phyloP scores from a whole-genome alignment of 208 protist genomes.

The Leishmania major region DNA sequence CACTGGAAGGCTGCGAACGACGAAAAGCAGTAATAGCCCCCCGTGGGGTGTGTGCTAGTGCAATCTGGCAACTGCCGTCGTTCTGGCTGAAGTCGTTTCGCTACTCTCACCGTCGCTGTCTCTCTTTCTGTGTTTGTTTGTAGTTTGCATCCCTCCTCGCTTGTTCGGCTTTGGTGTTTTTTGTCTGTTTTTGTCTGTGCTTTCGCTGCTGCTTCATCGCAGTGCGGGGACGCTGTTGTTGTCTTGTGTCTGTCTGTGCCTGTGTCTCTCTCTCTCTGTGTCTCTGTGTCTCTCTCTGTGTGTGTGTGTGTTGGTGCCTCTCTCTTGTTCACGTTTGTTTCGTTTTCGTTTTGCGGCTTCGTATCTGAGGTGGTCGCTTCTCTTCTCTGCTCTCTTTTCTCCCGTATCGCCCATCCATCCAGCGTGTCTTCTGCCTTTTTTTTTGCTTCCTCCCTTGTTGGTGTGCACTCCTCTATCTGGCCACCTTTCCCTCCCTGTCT shows the following conservation, averaged over 20 bases:
- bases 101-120: neutral
- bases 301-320: neutral
- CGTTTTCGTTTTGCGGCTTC: neutral
- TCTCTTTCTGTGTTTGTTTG: neutral
- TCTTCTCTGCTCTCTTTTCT: neutral
- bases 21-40: neutral
- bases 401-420: neutral
- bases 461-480: neutral
- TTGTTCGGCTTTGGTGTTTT: neutral
- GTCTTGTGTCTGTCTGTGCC: neutral
- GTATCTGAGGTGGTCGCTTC: neutral
- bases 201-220: neutral
- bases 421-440: neutral
- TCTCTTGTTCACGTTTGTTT: neutral
- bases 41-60: neutral
- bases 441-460: slow-evolving; percentile 3
- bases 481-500: neutral
- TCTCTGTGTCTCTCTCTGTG: neutral
- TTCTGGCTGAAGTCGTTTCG: neutral
- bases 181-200: too few species aligned
- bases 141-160: neutral
- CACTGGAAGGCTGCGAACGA: too few species aligned
- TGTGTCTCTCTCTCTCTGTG: neutral
- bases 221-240: neutral
- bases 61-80: neutral